phyloP scores from a whole-genome alignment of 2,329 filamentous ascomycete genomes.

The Ceratocystis diversiconidia region DNA sequence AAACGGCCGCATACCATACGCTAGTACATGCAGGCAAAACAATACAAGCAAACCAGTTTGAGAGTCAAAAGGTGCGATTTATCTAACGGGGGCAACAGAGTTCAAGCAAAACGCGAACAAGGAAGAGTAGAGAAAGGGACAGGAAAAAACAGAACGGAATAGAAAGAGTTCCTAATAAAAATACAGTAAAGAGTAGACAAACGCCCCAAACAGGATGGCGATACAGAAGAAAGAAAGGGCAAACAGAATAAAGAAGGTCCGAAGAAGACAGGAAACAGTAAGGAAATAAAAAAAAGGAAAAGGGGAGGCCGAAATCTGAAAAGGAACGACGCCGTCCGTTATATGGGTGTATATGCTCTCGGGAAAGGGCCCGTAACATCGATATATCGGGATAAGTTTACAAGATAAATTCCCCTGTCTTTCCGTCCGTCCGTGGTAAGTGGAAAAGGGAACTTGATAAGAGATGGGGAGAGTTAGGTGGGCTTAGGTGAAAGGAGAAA shows the following conservation, averaged over 20 bases:
- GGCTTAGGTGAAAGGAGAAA: background rate
- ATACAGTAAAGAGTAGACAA: background rate
- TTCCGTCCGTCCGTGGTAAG: background rate
- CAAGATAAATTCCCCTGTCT: background rate
- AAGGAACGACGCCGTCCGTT: background rate
- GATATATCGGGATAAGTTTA: conserved; percentile 4
- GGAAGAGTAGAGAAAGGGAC: background rate
- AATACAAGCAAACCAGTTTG: background rate
- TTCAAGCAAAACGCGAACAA: background rate
- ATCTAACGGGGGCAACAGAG: background rate
- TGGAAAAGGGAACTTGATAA: background rate
- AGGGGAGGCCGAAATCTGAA: background rate
- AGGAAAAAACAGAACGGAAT: background rate
- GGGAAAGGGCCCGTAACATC: background rate
- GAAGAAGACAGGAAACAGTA: background rate
- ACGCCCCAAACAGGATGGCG: background rate
- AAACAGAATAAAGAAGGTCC: background rate
- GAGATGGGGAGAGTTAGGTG: too few species aligned
- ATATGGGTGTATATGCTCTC: background rate
- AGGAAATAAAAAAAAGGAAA: background rate
- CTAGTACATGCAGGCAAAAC: background rate
- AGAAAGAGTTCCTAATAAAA: background rate
- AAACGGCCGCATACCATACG: background rate
- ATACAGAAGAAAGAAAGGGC: background rate
- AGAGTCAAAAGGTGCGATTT: background rate